phyloP scores from a whole-genome alignment of 208 protist genomes.

The Acanthamoeba culbertsoni region DNA sequence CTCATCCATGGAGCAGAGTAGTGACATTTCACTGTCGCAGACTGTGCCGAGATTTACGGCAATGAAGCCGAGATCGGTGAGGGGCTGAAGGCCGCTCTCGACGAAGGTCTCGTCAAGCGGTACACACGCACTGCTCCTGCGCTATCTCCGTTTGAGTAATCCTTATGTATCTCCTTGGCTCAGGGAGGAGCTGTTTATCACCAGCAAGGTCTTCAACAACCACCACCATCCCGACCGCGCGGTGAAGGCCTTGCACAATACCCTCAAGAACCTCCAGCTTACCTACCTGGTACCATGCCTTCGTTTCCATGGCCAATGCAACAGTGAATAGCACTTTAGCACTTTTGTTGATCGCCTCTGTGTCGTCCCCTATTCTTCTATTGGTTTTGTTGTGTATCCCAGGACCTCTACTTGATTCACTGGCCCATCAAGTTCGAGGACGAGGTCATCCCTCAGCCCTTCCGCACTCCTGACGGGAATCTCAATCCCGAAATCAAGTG shows the following conservation, averaged over 20 bases:
- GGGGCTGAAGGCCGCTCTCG: neutral
- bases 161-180: neutral
- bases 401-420: constrained; percentile 35
- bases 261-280: constrained; percentile 48
- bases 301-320: too few relatives aligned
- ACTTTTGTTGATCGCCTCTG: too few relatives aligned
- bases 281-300: constrained; percentile 23
- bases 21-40: neutral
- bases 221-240: neutral
- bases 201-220: constrained; percentile 56
- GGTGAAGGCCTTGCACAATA: constrained; percentile 6
- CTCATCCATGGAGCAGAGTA: neutral
- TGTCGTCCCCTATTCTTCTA: neutral
- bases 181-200: constrained; percentile 44
- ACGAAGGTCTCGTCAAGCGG: constrained; percentile 23
- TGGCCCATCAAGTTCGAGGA: constrained; percentile 61
- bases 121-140: neutral
- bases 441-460: neutral
- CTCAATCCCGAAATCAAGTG: neutral
- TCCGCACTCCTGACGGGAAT: neutral
- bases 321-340: too few relatives aligned
- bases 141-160: neutral
- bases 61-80: constrained; percentile 46
- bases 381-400: neutral
- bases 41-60: constrained; percentile 39